Evolutionary conservation across 805 yeast genomes (phyloP).

Genomic region (Metschnikowia vanudenii): DNA sequence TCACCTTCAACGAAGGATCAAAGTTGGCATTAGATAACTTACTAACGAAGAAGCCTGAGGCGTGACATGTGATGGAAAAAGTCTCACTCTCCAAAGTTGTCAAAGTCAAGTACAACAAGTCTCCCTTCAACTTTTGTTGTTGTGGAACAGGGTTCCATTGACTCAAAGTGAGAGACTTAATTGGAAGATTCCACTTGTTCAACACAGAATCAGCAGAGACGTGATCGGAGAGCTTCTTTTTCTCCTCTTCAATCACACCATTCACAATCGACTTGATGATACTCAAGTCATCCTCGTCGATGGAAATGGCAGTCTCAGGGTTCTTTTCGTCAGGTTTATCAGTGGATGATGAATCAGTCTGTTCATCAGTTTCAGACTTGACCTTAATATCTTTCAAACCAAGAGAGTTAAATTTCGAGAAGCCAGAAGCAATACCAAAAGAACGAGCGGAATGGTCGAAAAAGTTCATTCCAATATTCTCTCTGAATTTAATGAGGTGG

Average conservation of each 20-base stretch:
- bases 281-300: slow-evolving; percentile 32
- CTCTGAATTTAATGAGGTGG: slow-evolving; percentile 66
- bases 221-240: slow-evolving; percentile 7
- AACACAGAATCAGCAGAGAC: slow-evolving; percentile 31
- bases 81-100: slow-evolving; percentile 81
- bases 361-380: slow-evolving; percentile 4
- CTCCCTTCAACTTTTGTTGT: slow-evolving; percentile 63
- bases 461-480: slow-evolving; percentile 51
- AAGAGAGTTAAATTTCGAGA: slow-evolving; percentile 45
- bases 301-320: slow-evolving; percentile 10
- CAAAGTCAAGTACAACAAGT: slow-evolving; percentile 69
- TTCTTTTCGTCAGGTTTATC: slow-evolving; percentile 13
- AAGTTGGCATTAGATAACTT: slow-evolving; percentile 64
- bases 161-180: slow-evolving; percentile 59
- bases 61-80: slow-evolving; percentile 73
- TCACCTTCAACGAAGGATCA: slow-evolving; percentile 57
- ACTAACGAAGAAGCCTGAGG: slow-evolving; percentile 77
- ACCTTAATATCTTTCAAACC: slow-evolving; percentile 34
- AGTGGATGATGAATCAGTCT: slow-evolving; percentile 3
- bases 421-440: slow-evolving; percentile 47
- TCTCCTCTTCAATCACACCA: slow-evolving; percentile 5
- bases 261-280: slow-evolving; percentile 17
- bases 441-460: slow-evolving; percentile 44
- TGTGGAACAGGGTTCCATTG: slow-evolving; percentile 87
- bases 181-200: slow-evolving; percentile 43